Percentiles rank a stretch among this genome's conserved stretches.
phyloP scores from a whole-genome alignment of 1,284 basidiomycete genomes.

The Austroboletus sp. region DNA sequence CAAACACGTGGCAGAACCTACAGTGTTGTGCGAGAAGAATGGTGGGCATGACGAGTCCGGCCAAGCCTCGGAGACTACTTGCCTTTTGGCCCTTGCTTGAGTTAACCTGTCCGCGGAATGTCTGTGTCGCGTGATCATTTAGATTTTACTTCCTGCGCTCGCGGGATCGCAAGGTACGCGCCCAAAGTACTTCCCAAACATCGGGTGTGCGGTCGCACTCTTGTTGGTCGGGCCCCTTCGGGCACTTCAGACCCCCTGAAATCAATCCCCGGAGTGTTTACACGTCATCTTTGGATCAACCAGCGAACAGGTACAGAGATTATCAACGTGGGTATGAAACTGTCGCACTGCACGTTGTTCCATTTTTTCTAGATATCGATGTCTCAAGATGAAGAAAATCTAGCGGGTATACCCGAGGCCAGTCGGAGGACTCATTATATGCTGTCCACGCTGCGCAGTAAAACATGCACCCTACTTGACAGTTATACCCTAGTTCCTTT shows the following conservation, averaged over 20 bases:
- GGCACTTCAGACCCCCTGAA: neutral
- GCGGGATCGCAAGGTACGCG: neutral
- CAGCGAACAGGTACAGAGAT: neutral
- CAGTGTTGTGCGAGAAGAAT: neutral
- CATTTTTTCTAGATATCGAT: neutral
- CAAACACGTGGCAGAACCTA: slow-evolving; percentile 1
- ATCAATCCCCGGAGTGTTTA: slow-evolving; percentile 31
- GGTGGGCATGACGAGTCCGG: slow-evolving; percentile 1
- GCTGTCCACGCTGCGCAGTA: neutral
- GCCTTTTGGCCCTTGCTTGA: neutral
- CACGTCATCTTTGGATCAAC: slow-evolving; percentile 45
- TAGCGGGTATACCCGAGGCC: neutral
- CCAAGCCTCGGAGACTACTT: neutral
- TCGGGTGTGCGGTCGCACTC: neutral
- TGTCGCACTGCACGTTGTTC: neutral
- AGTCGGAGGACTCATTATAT: neutral
- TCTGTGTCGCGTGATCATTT: slow-evolving; percentile 1
- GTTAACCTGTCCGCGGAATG: neutral
- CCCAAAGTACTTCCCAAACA: neutral
- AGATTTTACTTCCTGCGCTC: slow-evolving; percentile 5
- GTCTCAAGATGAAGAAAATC: neutral
- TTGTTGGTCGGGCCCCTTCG: neutral
- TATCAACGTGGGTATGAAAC: neutral
- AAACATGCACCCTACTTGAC: too few species aligned
- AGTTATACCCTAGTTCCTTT: too few species aligned